Base-by-base conservation (phyloP, 805 yeast genomes). In the Wickerhamomyces bisporus region DNA sequence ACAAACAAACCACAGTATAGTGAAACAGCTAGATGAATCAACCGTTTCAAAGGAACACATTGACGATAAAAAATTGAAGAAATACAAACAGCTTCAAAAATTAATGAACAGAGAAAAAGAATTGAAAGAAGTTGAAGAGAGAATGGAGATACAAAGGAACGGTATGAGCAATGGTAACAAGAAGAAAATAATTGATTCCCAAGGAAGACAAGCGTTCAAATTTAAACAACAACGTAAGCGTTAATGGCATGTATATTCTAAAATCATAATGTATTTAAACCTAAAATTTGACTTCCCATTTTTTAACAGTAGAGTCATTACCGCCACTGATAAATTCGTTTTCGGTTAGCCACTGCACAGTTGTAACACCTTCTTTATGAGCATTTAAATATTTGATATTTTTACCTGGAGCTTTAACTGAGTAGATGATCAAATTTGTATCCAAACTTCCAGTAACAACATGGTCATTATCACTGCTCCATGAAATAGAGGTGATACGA, bases 161-260 rank as follows among this genome's bases (percentile, higher is more conserved):
- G 71, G 88, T 39, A 87, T 91, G 95, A 86, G 86, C 59, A 83
- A 80, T 48, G 98, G 98, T 1, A 77, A 79, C 43, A 86, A 85
- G 64, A 84, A 81, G 72, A 88, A 88, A 66, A 59, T 82, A 5
- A 68, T 72, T 3, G 82, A 72, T 40, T 65, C 71, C 13, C 71
- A 76, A 25, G 98, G 98, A 4, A 73, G 74, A 40, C 74, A 75
- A 0, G 68, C 72, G 3, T 93, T 75, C 65, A 86, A 86, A 64
- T 91, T 97, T 95, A 86, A 81, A 58, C 82, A 75, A 49, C 78
- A 77, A 55, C 73, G 94, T 57, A 85, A 83, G 62, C 64, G 70
- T 44, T 67, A 50, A 47, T 9, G 16, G 10, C 9, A 23, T 24
- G 26, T 25, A 35, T 23, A 35, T 30, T 32, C 16, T 13, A 23